Conservation (phyloP, 2,329 filamentous ascomycete genomes). For the Teratosphaeria gauchensis region DNA sequence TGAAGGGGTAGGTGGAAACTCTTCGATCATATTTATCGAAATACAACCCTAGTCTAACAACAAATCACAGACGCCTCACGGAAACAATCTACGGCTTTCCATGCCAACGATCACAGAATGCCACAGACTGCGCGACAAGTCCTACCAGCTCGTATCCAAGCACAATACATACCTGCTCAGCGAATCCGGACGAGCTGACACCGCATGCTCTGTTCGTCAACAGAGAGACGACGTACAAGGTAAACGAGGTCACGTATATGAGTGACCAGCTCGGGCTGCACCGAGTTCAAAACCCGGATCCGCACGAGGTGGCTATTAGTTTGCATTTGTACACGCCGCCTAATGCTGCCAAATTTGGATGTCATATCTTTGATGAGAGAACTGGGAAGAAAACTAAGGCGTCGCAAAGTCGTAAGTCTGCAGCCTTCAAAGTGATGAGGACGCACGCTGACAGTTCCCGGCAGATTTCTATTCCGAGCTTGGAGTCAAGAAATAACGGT, state of each 20-base stretch:
- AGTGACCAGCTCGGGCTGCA: conserved; percentile 80
- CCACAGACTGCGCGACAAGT: conserved; percentile 10
- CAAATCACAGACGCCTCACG: conserved; percentile 46
- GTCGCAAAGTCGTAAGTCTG: conserved; percentile 45
- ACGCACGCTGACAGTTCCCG: not conserved
- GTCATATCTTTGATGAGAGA: conserved; percentile 67
- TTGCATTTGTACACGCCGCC: conserved; percentile 62
- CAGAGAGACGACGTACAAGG: conserved; percentile 56
- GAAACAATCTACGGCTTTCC: conserved; percentile 79
- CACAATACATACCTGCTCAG: conserved; percentile 22
- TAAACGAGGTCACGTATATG: conserved; percentile 81
- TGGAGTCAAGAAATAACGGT: conserved; percentile 24
- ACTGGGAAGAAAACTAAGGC: conserved; percentile 68
- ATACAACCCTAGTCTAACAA: not conserved
- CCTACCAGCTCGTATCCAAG: conserved; percentile 17
- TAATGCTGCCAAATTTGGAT: conserved; percentile 74
- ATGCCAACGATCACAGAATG: conserved; percentile 28
- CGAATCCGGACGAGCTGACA: conserved; percentile 5
- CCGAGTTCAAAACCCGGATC: conserved; percentile 65
- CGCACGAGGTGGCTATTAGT: conserved; percentile 66
- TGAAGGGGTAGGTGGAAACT: conserved; percentile 46
- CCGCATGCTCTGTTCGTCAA: conserved; percentile 48
- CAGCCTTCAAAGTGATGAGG: not conserved
- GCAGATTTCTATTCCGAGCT: conserved; percentile 55
- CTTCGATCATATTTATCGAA: not conserved